These are phyloP conservation scores for Umbilicus rupestris DNA, from an alignment of 164 flowering plant genomes.

Conservation along the genomic window DNA sequence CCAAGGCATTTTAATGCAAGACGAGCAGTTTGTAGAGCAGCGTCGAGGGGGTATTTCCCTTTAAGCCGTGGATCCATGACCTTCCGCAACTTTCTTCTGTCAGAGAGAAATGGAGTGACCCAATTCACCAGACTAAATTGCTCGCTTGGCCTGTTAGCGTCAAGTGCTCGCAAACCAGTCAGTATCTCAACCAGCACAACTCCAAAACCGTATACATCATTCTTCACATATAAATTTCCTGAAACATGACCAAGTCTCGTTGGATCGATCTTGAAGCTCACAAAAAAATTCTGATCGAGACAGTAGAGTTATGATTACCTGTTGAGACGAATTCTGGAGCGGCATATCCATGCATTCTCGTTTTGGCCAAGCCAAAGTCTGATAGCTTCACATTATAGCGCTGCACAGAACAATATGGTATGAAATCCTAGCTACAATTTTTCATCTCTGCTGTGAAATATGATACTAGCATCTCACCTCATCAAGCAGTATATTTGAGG, in stretches of 20 bases:
- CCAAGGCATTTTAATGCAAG: conserved; percentile 29
- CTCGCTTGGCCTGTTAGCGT: conserved; percentile 23
- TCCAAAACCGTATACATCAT: conserved; percentile 46
- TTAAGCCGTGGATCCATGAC: conserved; percentile 32
- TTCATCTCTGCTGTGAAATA: background rate
- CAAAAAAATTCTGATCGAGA: background rate
- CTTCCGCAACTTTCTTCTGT: conserved; percentile 22
- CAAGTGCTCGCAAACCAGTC: conserved; percentile 37
- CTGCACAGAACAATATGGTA: conserved; percentile 22
- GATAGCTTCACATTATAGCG: conserved; percentile 66
- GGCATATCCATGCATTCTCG: conserved; percentile 81
- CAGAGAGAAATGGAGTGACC: conserved; percentile 24
- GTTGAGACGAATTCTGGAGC: conserved; percentile 91
- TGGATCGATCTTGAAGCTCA: background rate
- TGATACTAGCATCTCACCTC: conserved; percentile 32
- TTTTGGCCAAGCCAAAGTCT: conserved; percentile 80
- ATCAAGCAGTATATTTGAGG: conserved; percentile 79
- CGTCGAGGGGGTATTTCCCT: conserved; percentile 32
- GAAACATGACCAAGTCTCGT: background rate
- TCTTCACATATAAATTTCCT: conserved; percentile 5
- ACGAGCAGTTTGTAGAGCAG: conserved; percentile 23
- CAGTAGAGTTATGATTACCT: conserved; percentile 28
- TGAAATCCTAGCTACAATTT: background rate
- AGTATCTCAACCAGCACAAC: conserved; percentile 39
- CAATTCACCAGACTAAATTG: conserved; percentile 32